These are phyloP conservation scores for Trametes villosa DNA, from an alignment of 768 basidiomycete species.

Conservation along the genomic window DNA sequence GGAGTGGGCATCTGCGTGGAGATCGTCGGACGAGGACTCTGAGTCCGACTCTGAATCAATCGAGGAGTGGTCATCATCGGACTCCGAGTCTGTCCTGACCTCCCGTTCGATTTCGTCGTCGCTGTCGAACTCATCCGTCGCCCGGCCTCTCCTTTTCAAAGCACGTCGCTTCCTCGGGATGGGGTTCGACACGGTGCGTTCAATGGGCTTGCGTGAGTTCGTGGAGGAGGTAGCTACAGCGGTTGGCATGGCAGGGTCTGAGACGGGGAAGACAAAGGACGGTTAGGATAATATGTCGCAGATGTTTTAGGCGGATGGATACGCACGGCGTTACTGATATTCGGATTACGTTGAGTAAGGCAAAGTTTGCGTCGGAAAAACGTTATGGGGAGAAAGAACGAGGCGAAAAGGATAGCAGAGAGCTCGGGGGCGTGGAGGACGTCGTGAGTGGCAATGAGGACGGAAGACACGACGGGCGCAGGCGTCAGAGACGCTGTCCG, in stretches of 20 bases:
- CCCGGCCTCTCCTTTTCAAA: constrained; percentile 67
- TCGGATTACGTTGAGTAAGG: not conserved
- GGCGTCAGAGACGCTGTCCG: constrained; percentile 19
- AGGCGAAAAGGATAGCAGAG: constrained; percentile 7
- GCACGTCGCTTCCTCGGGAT: constrained; percentile 44
- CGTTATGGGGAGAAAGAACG: not conserved
- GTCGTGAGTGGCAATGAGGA: constrained; percentile 24
- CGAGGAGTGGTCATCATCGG: constrained; percentile 63
- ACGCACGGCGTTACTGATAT: not conserved
- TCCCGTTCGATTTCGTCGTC: constrained; percentile 82
- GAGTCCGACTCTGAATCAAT: constrained; percentile 71
- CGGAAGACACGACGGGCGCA: constrained; percentile 20
- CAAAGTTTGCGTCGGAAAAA: not conserved
- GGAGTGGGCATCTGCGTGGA: constrained; percentile 51
- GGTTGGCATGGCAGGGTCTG: constrained; percentile 23
- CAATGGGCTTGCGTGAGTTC: constrained; percentile 17
- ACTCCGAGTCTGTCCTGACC: constrained; percentile 70
- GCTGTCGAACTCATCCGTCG: constrained; percentile 60
- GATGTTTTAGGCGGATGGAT: constrained; percentile 5
- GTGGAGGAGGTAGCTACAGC: constrained; percentile 16
- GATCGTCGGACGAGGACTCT: constrained; percentile 64
- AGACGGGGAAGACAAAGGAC: not conserved
- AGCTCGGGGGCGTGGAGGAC: constrained; percentile 9
- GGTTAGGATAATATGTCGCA: not conserved
- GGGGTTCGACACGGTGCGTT: constrained; percentile 22